Conservation (phyloP, 257 asterid species). For the Plantago ovata region DNA sequence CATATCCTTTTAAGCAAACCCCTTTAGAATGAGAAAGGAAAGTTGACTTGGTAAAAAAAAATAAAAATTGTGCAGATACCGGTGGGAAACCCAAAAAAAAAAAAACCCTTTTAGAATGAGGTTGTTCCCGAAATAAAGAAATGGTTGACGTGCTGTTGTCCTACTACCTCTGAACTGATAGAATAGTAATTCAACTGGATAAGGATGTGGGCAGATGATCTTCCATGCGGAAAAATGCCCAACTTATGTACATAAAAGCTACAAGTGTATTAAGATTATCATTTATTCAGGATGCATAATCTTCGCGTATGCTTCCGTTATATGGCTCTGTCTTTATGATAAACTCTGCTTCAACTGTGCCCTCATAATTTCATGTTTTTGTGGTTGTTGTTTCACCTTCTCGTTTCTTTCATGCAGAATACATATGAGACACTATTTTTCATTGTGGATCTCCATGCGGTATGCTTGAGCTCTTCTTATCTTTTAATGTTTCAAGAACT, state of each 20-base stretch:
- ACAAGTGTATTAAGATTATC: constrained; percentile 15
- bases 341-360: neutral
- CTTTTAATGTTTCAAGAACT: constrained; percentile 4
- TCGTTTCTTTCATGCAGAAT: constrained; percentile 60
- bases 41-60: constrained; percentile 2
- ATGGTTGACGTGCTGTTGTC: constrained; percentile 8
- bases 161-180: neutral
- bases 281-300: constrained; percentile 10
- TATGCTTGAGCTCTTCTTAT: constrained; percentile 32
- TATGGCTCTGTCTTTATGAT: constrained; percentile 1
- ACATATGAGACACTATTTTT: constrained; percentile 85
- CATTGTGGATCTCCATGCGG: constrained; percentile 99
- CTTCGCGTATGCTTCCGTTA: constrained; percentile 12
- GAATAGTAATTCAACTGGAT: constrained; percentile 1
- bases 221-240: constrained; percentile 3
- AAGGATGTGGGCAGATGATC: constrained; percentile 11
- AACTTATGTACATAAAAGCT: neutral
- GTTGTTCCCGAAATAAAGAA: neutral
- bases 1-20: too few relatives aligned
- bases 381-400: constrained; percentile 18
- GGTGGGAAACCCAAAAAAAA: too few relatives aligned
- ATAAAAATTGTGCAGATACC: too few relatives aligned
- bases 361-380: neutral
- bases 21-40: too few relatives aligned
- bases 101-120: neutral